phyloP scores from a whole-genome alignment of 805 yeast species.

The Saturnispora diversa region DNA sequence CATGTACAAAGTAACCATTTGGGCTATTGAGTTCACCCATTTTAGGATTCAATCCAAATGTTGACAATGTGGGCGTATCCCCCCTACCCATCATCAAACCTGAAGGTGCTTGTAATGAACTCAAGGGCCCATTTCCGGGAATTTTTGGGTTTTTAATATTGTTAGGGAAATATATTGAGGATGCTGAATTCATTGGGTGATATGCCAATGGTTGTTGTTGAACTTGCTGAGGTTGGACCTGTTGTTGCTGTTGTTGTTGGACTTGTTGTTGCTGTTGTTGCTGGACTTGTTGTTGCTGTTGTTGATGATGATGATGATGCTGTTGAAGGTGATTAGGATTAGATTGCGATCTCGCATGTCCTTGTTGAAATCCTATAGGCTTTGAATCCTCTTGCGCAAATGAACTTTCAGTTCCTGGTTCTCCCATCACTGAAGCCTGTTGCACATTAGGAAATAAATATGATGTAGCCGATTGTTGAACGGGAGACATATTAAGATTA shows the following conservation, averaged over 20 bases:
- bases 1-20: constrained; percentile 58
- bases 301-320: constrained; percentile 4
- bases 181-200: constrained; percentile 16
- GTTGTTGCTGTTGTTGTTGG: constrained; percentile 18
- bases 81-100: neutral
- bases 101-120: constrained; percentile 3
- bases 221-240: constrained; percentile 14
- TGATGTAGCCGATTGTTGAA: constrained; percentile 18
- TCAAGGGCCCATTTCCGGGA: constrained; percentile 3
- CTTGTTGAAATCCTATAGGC: neutral
- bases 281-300: constrained; percentile 18
- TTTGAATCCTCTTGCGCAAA: constrained; percentile 16
- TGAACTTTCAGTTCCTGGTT: neutral
- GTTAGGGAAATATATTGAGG: constrained; percentile 12
- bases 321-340: constrained; percentile 1
- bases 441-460: constrained; percentile 20
- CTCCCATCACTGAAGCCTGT: neutral
- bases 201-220: constrained; percentile 5
- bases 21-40: constrained; percentile 32
- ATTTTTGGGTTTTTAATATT: neutral
- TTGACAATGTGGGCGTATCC: constrained; percentile 57
- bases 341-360: neutral
- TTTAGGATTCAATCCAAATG: constrained; percentile 30
- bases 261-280: constrained; percentile 22
- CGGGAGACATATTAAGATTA: constrained; percentile 29